A percentile compares a stretch with the other conserved stretches of the same genome.
Conservation (phyloP, 345 rosid genomes). For the Corymbia maculata region DNA sequence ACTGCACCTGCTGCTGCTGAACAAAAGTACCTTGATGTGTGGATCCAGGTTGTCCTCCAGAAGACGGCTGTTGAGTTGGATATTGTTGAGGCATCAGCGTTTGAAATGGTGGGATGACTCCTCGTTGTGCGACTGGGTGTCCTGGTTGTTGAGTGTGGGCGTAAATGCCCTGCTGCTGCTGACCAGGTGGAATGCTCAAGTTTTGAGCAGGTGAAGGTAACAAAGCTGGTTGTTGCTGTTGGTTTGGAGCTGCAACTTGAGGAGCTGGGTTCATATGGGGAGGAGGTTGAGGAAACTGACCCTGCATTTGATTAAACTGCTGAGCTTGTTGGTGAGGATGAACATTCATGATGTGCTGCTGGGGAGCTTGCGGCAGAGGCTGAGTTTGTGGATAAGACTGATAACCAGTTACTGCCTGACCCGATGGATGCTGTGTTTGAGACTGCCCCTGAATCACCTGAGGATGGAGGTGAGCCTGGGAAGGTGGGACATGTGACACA, state of each 20-base stretch:
- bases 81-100: conserved; percentile 29
- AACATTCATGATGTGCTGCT: conserved; percentile 18
- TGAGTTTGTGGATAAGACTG: conserved; percentile 44
- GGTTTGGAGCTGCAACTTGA: conserved; percentile 22
- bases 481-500: conserved; percentile 6
- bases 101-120: conserved; percentile 27
- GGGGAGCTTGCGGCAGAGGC: conserved; percentile 24
- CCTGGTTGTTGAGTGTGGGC: conserved; percentile 31
- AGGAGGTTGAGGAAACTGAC: conserved; percentile 36
- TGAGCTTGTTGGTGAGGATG: conserved; percentile 29
- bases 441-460: conserved; percentile 18
- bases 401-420: conserved; percentile 38
- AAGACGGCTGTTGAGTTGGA: conserved; percentile 23
- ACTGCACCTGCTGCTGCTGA: conserved; percentile 30
- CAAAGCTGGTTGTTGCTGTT: conserved; percentile 27
- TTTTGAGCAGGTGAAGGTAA: conserved; percentile 24
- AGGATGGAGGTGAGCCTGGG: conserved; percentile 10
- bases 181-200: conserved; percentile 13
- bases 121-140: conserved; percentile 23
- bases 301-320: conserved; percentile 26
- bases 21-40: conserved; percentile 22
- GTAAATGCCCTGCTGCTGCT: conserved; percentile 25
- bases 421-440: conserved; percentile 23
- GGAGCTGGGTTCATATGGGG: conserved; percentile 24
- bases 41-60: conserved; percentile 41